Evolutionary conservation across 106 monocot genomes (phyloP).

Genomic region (Dendrobium huoshanense): DNA sequence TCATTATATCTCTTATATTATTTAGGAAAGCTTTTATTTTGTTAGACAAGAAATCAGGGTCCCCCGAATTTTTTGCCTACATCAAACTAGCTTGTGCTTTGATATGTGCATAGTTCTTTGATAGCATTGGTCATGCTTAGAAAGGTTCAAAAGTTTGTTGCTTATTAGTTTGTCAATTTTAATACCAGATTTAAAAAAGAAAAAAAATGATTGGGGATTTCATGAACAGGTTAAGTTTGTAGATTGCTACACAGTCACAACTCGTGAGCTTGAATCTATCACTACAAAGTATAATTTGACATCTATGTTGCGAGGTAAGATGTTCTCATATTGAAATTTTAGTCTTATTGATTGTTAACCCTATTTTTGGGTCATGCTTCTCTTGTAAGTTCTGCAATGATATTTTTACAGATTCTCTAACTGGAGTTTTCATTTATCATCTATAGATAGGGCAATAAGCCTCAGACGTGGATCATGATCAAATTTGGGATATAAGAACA

Average conservation of each 20-base stretch:
- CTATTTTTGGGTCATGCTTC: not conserved
- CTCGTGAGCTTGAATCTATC: constrained; percentile 61
- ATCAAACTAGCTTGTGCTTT: not conserved
- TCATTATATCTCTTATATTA: too few species aligned
- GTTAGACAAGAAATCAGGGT: too few species aligned
- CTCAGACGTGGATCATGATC: not conserved
- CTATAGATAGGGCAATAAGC: not conserved
- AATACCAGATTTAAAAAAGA: not conserved
- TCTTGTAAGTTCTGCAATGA: not conserved
- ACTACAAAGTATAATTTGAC: constrained; percentile 63
- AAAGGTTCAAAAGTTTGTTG: not conserved
- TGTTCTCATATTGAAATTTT: not conserved
- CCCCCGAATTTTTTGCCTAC: too few species aligned
- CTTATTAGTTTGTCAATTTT: not conserved
- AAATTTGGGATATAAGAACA: not conserved
- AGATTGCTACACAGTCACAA: constrained; percentile 75
- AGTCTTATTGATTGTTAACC: not conserved
- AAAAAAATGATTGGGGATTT: constrained; percentile 9
- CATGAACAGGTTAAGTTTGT: constrained; percentile 68
- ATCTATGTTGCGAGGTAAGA: constrained; percentile 73
- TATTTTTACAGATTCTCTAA: not conserved
- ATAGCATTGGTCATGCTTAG: not conserved
- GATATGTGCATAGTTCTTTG: not conserved
- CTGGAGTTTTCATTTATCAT: not conserved
- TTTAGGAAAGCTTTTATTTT: too few species aligned